Percentiles rank a stretch among this genome's conserved stretches.
Evolutionary conservation across 192 early-diverging fungal species (phyloP).

Genomic region (Mortierella claussenii): DNA sequence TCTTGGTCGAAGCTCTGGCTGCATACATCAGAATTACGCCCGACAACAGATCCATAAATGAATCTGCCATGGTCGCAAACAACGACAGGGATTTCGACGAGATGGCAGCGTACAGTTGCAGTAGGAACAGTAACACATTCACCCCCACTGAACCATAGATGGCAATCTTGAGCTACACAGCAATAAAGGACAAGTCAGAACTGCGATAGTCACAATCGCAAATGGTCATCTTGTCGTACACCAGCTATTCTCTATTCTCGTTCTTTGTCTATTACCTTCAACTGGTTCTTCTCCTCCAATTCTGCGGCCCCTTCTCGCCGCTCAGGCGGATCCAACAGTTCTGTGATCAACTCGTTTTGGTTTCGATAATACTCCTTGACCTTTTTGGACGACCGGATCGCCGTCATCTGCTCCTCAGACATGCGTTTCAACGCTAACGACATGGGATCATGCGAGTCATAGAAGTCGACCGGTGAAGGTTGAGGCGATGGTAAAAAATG

Average conservation of each 20-base stretch:
- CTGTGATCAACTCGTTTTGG: conserved; percentile 87
- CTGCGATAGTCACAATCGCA: no score
- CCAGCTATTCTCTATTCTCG: no score
- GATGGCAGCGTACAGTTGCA: conserved; percentile 79
- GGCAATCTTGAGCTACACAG: conserved; percentile 73
- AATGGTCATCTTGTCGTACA: no score
- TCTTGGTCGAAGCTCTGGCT: conserved; percentile 65
- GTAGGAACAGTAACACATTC: conserved; percentile 72
- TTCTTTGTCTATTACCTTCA: conserved; percentile 46
- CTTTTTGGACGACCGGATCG: conserved; percentile 55
- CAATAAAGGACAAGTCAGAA: no score
- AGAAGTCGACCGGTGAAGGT: conserved; percentile 37
- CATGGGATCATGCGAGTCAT: conserved; percentile 53
- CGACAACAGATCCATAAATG: conserved; percentile 83
- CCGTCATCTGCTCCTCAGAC: conserved; percentile 61
- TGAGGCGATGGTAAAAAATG: conserved; percentile 20
- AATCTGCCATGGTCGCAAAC: conserved; percentile 84
- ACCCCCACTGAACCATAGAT: conserved; percentile 74
- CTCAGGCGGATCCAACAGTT: conserved; percentile 68
- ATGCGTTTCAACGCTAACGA: conserved; percentile 52
- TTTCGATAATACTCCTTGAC: conserved; percentile 79
- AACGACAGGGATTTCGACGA: conserved; percentile 77
- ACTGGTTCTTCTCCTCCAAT: conserved; percentile 35
- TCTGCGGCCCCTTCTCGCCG: conserved; percentile 53
- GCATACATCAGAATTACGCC: conserved; percentile 72